Base-by-base conservation (phyloP, 2,329 filamentous ascomycete species). In the Xylariales sp. region DNA sequence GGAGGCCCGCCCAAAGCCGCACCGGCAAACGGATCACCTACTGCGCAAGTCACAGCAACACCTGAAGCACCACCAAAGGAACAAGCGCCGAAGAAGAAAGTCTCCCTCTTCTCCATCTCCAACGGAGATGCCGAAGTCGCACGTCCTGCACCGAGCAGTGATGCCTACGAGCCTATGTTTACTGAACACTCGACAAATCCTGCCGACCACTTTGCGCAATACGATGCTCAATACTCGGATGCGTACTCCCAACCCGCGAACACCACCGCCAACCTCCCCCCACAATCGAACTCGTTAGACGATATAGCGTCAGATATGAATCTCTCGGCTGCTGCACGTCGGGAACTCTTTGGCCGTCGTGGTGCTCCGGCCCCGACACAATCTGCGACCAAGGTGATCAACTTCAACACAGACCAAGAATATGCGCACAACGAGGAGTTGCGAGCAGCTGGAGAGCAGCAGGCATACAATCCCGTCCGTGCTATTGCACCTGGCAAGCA, bases 351-450 rank as follows among this genome's bases (percentile, higher is more conserved):
- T 57, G 91, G 91, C 1, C 84, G 90, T 4, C 62, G 63, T 16
- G 73, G 73, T 16, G 56, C 60, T 32, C 59, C 59, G n/a, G 50
- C 44, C 22, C 57, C 57, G 29, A 52, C 56, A 12, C 54, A 61
- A 6, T 69, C 76, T n/a, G 71, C 71, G 3, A 71, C 78, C n/a
- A 82, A 78, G 31, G 75, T 95, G 27, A 75, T 90, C 48, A 89
- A 85, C 55, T 95, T 96, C 74, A 88, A 95, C 65, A 90, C 88
- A 50, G 88, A 94, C 59, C 69, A 72, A 44, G 90, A 96, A 66
- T 97, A 97, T 62, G 78, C 76, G 18, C 80, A 86, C 54, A 97
- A 97, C 61, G 86, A 95, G 65, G 73, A 74, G 51, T 59, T 94
- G 16, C 78, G 88, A 9, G 77, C 81, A 14, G 69, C 78, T 37